A percentile compares a stretch with the other conserved stretches of the same genome.
phyloP scores from a whole-genome alignment of 75 land plant species.

The Pinus tabuliformis region DNA sequence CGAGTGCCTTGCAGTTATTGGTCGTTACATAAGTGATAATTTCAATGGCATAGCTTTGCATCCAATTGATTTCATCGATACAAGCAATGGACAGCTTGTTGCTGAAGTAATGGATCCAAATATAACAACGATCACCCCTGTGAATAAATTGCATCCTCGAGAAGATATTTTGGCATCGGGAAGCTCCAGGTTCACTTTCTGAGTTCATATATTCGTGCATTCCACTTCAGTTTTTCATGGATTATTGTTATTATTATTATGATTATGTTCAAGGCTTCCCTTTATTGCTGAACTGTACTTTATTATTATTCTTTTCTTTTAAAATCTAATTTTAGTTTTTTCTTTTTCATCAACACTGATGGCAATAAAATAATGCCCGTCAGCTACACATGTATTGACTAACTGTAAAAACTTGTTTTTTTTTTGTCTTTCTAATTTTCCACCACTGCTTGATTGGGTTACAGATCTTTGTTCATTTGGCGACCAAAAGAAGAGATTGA shows the following conservation, averaged over 20 bases:
- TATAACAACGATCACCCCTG: constrained; percentile 88
- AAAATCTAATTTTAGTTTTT: not conserved
- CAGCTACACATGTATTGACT: not conserved
- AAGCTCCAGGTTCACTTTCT: constrained; percentile 76
- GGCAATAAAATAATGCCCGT: not conserved
- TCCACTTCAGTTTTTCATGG: not conserved
- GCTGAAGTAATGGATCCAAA: constrained; percentile 83
- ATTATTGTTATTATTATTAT: constrained; percentile 3
- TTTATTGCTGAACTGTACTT: not conserved
- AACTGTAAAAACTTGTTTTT: not conserved
- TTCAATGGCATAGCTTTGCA: constrained; percentile 85
- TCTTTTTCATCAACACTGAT: not conserved
- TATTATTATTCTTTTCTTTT: not conserved
- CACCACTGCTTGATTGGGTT: not conserved
- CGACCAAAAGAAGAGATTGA: constrained; percentile 65
- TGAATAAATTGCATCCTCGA: constrained; percentile 94
- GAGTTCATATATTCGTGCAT: not conserved
- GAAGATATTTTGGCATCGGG: constrained; percentile 90
- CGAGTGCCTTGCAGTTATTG: constrained; percentile 84
- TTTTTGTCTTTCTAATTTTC: not conserved
- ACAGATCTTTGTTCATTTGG: constrained; percentile 89
- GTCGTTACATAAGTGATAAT: constrained; percentile 96
- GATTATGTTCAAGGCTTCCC: not conserved
- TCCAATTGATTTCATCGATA: constrained; percentile 97
- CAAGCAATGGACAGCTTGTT: constrained; percentile 80